phyloP scores from a whole-genome alignment of 768 basidiomycete genomes.

The Pulveroboletus frians region DNA sequence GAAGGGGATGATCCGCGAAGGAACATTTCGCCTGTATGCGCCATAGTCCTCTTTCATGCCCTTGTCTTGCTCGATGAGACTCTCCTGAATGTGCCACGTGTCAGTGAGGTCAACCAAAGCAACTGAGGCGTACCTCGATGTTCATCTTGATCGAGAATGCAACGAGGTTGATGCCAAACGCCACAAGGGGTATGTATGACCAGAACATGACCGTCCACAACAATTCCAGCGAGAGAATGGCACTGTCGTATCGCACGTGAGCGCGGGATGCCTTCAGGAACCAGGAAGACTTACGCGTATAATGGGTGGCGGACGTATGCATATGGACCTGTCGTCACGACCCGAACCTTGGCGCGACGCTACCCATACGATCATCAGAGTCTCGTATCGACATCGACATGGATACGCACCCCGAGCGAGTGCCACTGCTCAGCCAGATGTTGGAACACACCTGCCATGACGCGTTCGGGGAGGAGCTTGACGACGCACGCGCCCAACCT shows the following conservation, averaged over 20 bases:
- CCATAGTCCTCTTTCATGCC: no score
- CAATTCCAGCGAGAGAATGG: slow-evolving; percentile 10
- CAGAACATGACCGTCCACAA: slow-evolving; percentile 18
- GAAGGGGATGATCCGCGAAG: no score
- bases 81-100: not conserved
- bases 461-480: not conserved
- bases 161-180: slow-evolving; percentile 6
- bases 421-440: slow-evolving; percentile 23
- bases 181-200: slow-evolving; percentile 23
- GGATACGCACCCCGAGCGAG: slow-evolving; percentile 15
- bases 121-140: slow-evolving; percentile 19
- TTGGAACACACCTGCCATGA: not conserved
- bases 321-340: slow-evolving; percentile 30
- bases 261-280: no score
- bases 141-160: slow-evolving; percentile 23
- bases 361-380: no score
- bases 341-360: slow-evolving; percentile 22
- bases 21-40: no score
- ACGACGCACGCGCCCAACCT: slow-evolving; percentile 15
- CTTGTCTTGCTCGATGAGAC: no score
- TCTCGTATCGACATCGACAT: slow-evolving; percentile 1
- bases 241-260: not conserved
- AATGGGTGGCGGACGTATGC: slow-evolving; percentile 29
- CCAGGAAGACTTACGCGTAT: slow-evolving; percentile 23
- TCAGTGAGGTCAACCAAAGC: not conserved